phyloP scores from a whole-genome alignment of 148 eudicot species.

The Rheum nobile region DNA sequence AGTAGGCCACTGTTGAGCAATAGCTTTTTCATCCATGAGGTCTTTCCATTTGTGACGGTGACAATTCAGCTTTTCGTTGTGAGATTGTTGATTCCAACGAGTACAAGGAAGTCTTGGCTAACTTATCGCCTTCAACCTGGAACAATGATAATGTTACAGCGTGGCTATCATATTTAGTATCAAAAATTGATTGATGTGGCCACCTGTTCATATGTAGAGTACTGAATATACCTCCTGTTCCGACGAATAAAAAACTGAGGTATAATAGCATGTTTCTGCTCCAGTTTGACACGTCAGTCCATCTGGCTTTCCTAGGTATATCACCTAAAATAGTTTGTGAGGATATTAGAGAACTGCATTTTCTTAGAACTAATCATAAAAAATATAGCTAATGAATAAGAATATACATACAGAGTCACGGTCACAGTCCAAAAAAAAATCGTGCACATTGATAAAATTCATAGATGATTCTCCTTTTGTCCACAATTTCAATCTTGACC shows the following conservation, averaged over 20 bases:
- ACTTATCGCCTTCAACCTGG: conserved; percentile 35
- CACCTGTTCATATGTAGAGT: neutral
- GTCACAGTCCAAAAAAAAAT: conserved; percentile 80
- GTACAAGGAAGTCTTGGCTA: conserved; percentile 67
- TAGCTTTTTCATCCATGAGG: conserved; percentile 84
- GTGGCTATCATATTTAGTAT: neutral
- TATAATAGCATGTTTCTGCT: conserved; percentile 82
- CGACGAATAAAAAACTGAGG: conserved; percentile 47
- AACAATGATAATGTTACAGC: neutral
- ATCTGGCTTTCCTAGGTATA: conserved; percentile 90
- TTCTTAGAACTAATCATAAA: neutral
- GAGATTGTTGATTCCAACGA: conserved; percentile 63
- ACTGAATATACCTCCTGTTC: conserved; percentile 30
- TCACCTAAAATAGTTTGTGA: conserved; percentile 29
- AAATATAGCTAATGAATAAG: neutral
- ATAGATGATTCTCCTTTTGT: conserved; percentile 83
- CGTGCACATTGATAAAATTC: conserved; percentile 80
- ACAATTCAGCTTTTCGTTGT: conserved; percentile 48
- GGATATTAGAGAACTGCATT: neutral
- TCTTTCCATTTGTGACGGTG: conserved; percentile 31
- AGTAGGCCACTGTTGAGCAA: conserved; percentile 55
- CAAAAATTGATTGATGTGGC: neutral
- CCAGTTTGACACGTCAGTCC: conserved; percentile 98
- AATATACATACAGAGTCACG: conserved; percentile 67
- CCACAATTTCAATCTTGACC: conserved; percentile 80